phyloP scores from a whole-genome alignment of 305 asterid genomes.

The Fraxinus angustifolia region DNA sequence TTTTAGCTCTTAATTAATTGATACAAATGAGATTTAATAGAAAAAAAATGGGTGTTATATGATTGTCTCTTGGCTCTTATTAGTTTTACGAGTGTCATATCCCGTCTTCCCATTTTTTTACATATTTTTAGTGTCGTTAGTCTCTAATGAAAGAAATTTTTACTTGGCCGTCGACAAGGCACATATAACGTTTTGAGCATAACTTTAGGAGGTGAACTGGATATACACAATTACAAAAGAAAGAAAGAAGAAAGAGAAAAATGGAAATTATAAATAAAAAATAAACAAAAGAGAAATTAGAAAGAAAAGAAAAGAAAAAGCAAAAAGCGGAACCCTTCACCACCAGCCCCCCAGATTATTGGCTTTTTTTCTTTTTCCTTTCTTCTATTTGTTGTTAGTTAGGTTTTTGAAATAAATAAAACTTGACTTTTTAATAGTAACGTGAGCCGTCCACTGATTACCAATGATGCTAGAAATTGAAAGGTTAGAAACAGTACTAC shows the following conservation, averaged over 20 bases:
- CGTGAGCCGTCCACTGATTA: background rate
- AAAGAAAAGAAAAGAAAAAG: background rate
- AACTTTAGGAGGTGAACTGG: background rate
- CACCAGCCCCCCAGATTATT: background rate
- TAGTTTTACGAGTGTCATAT: background rate
- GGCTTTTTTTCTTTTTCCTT: background rate
- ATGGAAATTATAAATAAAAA: background rate
- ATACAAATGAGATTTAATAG: background rate
- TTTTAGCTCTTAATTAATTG: background rate
- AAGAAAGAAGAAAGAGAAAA: background rate
- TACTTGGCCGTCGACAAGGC: background rate
- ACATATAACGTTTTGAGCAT: background rate
- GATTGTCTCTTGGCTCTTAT: background rate
- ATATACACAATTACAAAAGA: background rate
- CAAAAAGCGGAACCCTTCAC: background rate
- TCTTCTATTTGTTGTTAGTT: background rate
- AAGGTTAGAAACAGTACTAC: background rate
- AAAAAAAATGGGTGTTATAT: background rate
- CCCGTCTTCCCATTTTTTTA: background rate
- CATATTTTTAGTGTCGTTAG: background rate
- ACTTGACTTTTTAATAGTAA: background rate
- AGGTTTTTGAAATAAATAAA: background rate
- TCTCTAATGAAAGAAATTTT: background rate
- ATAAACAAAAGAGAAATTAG: background rate
- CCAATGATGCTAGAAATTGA: background rate